Evolutionary conservation across 2,329 filamentous ascomycete species (phyloP).

Genomic region (Penicillium sp.): DNA sequence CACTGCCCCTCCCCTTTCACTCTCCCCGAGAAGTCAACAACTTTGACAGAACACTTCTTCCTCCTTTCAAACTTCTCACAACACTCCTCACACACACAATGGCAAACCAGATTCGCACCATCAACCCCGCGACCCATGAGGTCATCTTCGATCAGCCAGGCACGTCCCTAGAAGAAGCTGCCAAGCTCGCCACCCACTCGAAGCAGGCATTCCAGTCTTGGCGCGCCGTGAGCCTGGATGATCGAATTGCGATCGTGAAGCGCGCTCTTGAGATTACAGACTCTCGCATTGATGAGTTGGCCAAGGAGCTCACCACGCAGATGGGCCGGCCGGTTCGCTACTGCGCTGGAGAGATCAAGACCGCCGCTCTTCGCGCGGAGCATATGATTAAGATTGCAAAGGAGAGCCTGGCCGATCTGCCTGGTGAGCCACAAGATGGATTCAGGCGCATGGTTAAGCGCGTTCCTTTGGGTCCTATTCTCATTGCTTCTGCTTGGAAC

Average conservation of each 20-base stretch:
- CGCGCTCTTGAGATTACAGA: conserved; percentile 72
- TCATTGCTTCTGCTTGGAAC: conserved; percentile 92
- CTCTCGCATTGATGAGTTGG: conserved; percentile 73
- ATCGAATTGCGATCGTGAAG: conserved; percentile 77
- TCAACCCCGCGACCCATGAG: conserved; percentile 86
- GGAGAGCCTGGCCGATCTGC: conserved; percentile 74
- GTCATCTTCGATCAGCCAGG: conserved; percentile 77
- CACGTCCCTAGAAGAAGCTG: conserved; percentile 42
- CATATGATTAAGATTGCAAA: conserved; percentile 81
- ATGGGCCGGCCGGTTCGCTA: conserved; percentile 91
- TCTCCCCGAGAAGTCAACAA: neutral
- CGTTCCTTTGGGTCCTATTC: conserved; percentile 78
- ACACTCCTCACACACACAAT: conserved; percentile 14
- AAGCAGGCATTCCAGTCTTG: conserved; percentile 51
- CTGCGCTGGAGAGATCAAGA: conserved; percentile 76
- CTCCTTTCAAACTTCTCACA: neutral
- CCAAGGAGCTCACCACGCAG: conserved; percentile 79
- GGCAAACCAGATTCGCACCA: conserved; percentile 56
- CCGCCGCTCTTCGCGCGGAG: conserved; percentile 77
- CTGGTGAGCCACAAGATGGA: conserved; percentile 78
- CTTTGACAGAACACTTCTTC: neutral
- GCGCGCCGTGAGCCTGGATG: conserved; percentile 68
- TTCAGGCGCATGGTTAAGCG: conserved; percentile 88
- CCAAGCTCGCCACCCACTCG: conserved; percentile 27
- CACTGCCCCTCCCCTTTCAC: conserved; percentile 9